Evolutionary conservation across 352 stramenopile species (phyloP).

Genomic region (Globisporangium spinosum): DNA sequence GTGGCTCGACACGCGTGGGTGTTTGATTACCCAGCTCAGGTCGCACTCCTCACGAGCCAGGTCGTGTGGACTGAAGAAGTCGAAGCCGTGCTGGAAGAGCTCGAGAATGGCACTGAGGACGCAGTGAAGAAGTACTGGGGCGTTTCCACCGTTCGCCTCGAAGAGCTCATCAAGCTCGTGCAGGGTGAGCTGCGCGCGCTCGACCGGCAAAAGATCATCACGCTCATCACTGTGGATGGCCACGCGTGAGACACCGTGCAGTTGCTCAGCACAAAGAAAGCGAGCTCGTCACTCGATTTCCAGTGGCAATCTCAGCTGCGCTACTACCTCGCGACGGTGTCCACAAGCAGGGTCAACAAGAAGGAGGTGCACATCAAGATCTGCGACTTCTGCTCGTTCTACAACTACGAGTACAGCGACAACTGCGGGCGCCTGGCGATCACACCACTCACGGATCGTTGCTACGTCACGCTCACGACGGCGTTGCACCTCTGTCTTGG

Average conservation of each 20-base stretch:
- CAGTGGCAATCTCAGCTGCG: conserved; percentile 95
- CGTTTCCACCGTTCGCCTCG: conserved; percentile 87
- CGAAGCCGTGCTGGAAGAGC: conserved; percentile 89
- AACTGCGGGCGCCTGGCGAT: conserved; percentile 89
- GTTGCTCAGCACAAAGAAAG: conserved; percentile 91
- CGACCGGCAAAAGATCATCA: conserved; percentile 93
- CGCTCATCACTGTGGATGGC: conserved; percentile 97
- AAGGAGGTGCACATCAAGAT: conserved; percentile 87
- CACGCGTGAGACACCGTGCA: conserved; percentile 95
- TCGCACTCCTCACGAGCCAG: conserved; percentile 87
- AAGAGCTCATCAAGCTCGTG: conserved; percentile 93
- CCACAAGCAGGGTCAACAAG: conserved; percentile 31
- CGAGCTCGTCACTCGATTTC: conserved; percentile 89
- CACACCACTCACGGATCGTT: conserved; percentile 80
- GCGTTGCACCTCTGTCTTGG: conserved; percentile 75
- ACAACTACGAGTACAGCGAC: conserved; percentile 96
- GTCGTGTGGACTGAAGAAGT: conserved; percentile 94
- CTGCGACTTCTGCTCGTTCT: conserved; percentile 89
- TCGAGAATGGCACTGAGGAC: conserved; percentile 94
- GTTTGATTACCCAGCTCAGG: conserved; percentile 87
- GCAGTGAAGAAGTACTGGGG: conserved; percentile 94
- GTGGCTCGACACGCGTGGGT: conserved; percentile 84
- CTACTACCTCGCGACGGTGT: conserved; percentile 83
- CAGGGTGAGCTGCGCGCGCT: conserved; percentile 68
- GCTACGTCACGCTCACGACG: conserved; percentile 84